Conservation (phyloP, 208 protist genomes). For the Porcisia deanei region DNA sequence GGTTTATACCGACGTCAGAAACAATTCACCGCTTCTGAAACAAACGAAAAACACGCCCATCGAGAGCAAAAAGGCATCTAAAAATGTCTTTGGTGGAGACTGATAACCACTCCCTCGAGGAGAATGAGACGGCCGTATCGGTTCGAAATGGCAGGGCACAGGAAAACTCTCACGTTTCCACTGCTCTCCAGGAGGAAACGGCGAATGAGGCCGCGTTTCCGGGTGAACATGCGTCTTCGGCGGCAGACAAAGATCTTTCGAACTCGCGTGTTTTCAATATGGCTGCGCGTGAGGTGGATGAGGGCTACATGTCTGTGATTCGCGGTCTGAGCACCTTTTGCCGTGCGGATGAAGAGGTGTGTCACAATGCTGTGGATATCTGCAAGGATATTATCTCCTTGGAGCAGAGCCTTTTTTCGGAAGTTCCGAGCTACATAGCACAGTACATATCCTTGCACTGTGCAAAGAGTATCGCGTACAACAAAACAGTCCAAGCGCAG, state of each 20-base stretch:
- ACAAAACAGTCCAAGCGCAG: constrained; percentile 13
- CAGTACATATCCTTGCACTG: constrained; percentile 10
- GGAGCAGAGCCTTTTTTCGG: constrained; percentile 75
- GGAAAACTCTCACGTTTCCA: neutral
- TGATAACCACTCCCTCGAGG: constrained; percentile 13
- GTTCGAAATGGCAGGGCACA: constrained; percentile 8
- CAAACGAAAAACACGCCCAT: neutral
- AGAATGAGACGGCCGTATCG: neutral
- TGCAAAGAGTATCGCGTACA: constrained; percentile 14
- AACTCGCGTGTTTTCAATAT: constrained; percentile 36
- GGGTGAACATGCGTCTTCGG: neutral
- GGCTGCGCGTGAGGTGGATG: constrained; percentile 43
- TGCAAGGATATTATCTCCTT: constrained; percentile 56
- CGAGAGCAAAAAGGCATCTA: neutral
- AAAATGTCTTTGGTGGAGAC: constrained; percentile 17
- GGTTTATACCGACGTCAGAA: neutral
- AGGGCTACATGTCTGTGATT: constrained; percentile 45
- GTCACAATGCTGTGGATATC: constrained; percentile 32
- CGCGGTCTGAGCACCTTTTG: constrained; percentile 49
- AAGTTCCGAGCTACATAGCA: constrained; percentile 51
- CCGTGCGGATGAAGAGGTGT: constrained; percentile 39
- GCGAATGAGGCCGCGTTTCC: constrained; percentile 6
- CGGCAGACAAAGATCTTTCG: constrained; percentile 13
- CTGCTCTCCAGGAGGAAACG: neutral
- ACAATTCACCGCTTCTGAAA: neutral